Percentiles rank a stretch among this genome's conserved stretches.
These are phyloP conservation scores for Phytopythium kandeliae DNA, from an alignment of 352 stramenopile genomes.

Conservation along the genomic window DNA sequence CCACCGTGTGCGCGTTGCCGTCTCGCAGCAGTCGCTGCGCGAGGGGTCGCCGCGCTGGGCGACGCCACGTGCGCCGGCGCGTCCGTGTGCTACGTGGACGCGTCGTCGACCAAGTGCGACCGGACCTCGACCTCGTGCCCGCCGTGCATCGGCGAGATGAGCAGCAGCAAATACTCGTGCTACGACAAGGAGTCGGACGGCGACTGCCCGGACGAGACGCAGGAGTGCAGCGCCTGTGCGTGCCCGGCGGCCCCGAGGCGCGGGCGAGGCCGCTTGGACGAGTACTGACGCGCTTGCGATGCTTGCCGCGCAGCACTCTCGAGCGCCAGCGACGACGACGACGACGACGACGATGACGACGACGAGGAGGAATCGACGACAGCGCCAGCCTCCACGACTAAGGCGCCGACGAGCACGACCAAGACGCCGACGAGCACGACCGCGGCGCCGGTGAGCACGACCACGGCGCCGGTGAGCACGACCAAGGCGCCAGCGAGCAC, in stretches of 20 bases:
- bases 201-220: constrained; percentile 14
- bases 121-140: constrained; percentile 12
- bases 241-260: background rate
- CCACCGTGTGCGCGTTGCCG: no score
- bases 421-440: constrained; percentile 1
- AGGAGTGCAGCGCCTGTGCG: constrained; percentile 10
- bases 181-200: constrained; percentile 12
- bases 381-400: constrained; percentile 1
- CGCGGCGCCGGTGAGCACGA: background rate
- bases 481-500: constrained; percentile 7
- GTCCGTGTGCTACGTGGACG: constrained; percentile 18
- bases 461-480: background rate
- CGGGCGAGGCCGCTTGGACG: no score
- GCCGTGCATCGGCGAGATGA: constrained; percentile 17
- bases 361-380: constrained; percentile 2
- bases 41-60: background rate
- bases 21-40: background rate
- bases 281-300: no score
- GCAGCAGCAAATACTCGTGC: constrained; percentile 13
- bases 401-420: background rate
- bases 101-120: constrained; percentile 13
- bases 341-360: constrained; percentile 4
- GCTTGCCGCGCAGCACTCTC: background rate
- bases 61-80: constrained; percentile 8
- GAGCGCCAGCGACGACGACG: background rate